Evolutionary conservation across 2,329 filamentous ascomycete species (phyloP).

Genomic region (Cordyceps javanica): DNA sequence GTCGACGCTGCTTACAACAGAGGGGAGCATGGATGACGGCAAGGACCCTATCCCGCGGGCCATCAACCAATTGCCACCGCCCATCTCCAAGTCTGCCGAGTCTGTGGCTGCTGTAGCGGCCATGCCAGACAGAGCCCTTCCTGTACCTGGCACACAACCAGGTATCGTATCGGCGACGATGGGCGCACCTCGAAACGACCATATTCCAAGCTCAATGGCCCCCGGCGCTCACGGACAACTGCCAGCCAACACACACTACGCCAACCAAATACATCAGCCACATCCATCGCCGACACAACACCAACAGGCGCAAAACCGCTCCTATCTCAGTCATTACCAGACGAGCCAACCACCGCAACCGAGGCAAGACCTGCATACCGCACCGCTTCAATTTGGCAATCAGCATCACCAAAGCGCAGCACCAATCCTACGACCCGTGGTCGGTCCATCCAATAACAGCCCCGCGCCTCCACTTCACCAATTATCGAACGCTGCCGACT

Average conservation of each 20-base stretch:
- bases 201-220: neutral
- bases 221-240: neutral
- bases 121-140: slow-evolving; percentile 15
- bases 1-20: slow-evolving; percentile 30
- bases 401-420: slow-evolving; percentile 5
- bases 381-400: slow-evolving; percentile 12
- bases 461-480: slow-evolving; percentile 13
- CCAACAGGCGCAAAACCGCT: slow-evolving; percentile 14
- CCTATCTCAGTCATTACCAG: slow-evolving; percentile 14
- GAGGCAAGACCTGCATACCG: slow-evolving; percentile 15
- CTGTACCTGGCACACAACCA: slow-evolving; percentile 19
- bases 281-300: neutral
- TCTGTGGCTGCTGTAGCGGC: slow-evolving; percentile 14
- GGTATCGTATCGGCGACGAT: slow-evolving; percentile 17
- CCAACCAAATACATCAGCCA: neutral
- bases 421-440: neutral
- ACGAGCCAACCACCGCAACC: neutral
- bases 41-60: slow-evolving; percentile 27
- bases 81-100: slow-evolving; percentile 8
- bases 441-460: neutral
- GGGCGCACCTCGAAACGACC: neutral
- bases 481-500: neutral
- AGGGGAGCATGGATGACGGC: slow-evolving; percentile 47
- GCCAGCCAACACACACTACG: neutral
- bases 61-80: slow-evolving; percentile 13